Evolutionary conservation across 768 basidiomycete species (phyloP), one percentile per base, ranked within the genome.

Genomic region (Cyclocybe aegerita): DNA sequence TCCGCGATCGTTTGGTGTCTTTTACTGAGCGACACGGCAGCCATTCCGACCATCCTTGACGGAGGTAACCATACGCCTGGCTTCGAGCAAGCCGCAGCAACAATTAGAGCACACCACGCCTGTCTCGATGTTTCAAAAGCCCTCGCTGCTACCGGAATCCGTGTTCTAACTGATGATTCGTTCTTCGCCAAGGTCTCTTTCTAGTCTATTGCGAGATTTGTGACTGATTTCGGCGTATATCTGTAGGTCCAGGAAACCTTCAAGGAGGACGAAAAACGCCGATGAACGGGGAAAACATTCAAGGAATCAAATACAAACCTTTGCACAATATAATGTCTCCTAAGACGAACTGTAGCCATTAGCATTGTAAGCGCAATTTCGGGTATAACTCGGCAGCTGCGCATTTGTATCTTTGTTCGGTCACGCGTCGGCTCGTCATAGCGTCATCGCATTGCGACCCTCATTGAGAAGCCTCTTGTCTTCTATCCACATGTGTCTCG

Each of bases 51-150:
- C 0, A 72, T 81, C 15, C 63, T 70, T 0, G 75, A 82, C 55
- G 90, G 89, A 9, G 89, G 89, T 5, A 92, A 92, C 60, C 91
- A 93, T 57, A 92, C 91, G 0, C 69, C 68, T 2, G 82, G 70
- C 9, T 93, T 93, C 62, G 69, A 79, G 14, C 66, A 78, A 15
- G 70, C 88, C 0, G 88, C 88, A 0, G 74, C 79, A 0, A 85
- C 81, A 0, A 63, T 71, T 2, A 70, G 68, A 29, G 81, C 89
- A 0, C 91, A 92, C 54, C 70, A 81, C 17, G 86, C 83, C 4
- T 83, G 81, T 53, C 66, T 91, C 43, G 76, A 81, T 49, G 75
- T 90, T 4, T 80, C 84, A 15, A 88, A 87, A 59, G 85, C 82
- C 4, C 74, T 93, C 9, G 88, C 90, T 2, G 77, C 79, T 11